These are phyloP conservation scores for Pichia deserticola DNA, from an alignment of 805 yeast species.

Conservation along the genomic window DNA sequence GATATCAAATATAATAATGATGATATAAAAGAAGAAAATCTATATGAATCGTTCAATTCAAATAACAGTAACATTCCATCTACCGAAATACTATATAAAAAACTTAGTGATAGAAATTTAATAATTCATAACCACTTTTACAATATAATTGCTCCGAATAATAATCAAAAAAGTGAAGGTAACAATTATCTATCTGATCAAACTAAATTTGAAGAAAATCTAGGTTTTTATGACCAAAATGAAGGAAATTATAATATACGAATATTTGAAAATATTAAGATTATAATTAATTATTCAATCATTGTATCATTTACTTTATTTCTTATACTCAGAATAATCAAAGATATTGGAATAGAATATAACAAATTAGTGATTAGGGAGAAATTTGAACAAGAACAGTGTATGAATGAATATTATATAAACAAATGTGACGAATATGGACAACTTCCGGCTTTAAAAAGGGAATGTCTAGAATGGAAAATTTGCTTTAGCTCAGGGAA, in stretches of 20 bases:
- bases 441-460: constrained; percentile 51
- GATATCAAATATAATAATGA: no score
- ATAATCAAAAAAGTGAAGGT: background rate
- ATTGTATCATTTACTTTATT: constrained; percentile 1
- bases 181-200: no score
- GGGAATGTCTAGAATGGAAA: constrained; percentile 54
- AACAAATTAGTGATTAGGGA: constrained; percentile 39
- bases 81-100: background rate
- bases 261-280: background rate
- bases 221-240: no score
- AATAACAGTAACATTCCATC: no score
- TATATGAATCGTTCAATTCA: no score
- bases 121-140: constrained; percentile 13
- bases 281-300: constrained; percentile 7
- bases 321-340: constrained; percentile 33
- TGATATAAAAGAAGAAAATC: background rate
- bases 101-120: background rate
- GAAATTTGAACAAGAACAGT: constrained; percentile 44
- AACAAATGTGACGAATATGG: constrained; percentile 53
- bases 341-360: constrained; percentile 48
- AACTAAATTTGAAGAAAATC: no score
- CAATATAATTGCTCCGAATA: background rate
- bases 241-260: background rate
- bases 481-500: constrained; percentile 49
- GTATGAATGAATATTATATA: constrained; percentile 42